These are phyloP conservation scores for Chrysosporium queenslandicum DNA, from an alignment of 2,329 filamentous ascomycete genomes.

Conservation along the genomic window DNA sequence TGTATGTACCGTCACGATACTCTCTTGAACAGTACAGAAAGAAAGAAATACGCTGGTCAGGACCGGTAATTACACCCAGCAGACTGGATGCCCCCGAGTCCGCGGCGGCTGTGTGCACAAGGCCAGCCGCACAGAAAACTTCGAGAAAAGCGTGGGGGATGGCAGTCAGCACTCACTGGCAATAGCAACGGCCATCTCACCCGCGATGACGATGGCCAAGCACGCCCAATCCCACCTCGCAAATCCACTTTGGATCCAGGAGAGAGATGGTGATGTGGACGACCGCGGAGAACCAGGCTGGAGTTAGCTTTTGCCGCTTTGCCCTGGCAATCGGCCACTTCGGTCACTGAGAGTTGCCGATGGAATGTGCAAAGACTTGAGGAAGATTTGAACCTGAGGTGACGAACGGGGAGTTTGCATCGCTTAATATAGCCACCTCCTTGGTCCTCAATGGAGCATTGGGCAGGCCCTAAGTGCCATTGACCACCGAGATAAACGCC, in stretches of 20 bases:
- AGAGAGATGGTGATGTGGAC: not conserved
- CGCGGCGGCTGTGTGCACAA: constrained; percentile 1
- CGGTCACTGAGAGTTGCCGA: too few relatives aligned
- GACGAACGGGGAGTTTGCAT: too few relatives aligned
- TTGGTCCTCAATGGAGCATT: too few relatives aligned
- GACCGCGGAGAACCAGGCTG: not conserved
- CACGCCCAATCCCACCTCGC: not conserved
- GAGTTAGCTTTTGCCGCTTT: too few relatives aligned
- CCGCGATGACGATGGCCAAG: constrained; percentile 10
- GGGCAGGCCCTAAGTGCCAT: not conserved
- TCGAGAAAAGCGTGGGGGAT: not conserved
- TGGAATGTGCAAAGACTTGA: too few relatives aligned
- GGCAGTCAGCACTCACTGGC: constrained; percentile 3
- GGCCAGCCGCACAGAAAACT: not conserved
- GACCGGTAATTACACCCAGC: not conserved
- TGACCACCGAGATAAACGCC: not conserved
- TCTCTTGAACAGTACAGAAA: not conserved
- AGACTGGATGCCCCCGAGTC: not conserved
- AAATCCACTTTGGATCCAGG: not conserved
- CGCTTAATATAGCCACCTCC: too few relatives aligned
- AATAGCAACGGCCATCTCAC: not conserved
- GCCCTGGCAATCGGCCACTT: too few relatives aligned
- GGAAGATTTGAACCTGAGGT: too few relatives aligned
- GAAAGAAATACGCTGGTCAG: not conserved
- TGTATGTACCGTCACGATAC: not conserved